A percentile compares a stretch with the other conserved stretches of the same genome.
Conservation (phyloP, 2,329 filamentous ascomycete species). For the Stachybotrys chlorohalonatus region DNA sequence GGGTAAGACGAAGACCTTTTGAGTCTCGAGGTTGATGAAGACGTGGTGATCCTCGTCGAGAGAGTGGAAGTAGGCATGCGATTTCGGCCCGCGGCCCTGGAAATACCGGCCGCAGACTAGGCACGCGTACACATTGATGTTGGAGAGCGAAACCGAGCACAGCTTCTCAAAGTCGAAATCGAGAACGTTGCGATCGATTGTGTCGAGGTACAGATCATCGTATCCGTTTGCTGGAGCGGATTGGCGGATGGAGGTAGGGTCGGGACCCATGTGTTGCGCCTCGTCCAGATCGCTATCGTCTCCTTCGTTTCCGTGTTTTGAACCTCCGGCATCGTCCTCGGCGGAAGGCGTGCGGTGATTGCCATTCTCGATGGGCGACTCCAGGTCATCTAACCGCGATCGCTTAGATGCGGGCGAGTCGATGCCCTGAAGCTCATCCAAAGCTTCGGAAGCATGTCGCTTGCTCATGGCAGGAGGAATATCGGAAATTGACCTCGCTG, state of each 20-base stretch:
- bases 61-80: constrained; percentile 94
- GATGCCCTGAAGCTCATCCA: constrained; percentile 45
- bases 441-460: constrained; percentile 49
- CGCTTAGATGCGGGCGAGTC: constrained; percentile 52
- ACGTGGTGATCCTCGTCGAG: constrained; percentile 94
- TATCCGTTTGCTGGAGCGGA: constrained; percentile 77
- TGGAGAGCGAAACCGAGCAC: constrained; percentile 89
- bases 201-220: constrained; percentile 94
- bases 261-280: constrained; percentile 18
- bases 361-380: constrained; percentile 26
- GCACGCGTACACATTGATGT: constrained; percentile 98
- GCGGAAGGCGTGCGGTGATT: constrained; percentile 15
- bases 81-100: constrained; percentile 86
- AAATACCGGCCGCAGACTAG: constrained; percentile 97
- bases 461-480: constrained; percentile 31
- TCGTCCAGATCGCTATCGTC: constrained; percentile 21
- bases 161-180: constrained; percentile 99
- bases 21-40: constrained; percentile 94
- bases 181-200: constrained; percentile 82
- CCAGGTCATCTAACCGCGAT: constrained; percentile 41
- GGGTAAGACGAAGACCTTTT: constrained; percentile 83
- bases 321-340: constrained; percentile 17
- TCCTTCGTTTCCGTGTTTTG: constrained; percentile 7
- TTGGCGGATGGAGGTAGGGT: constrained; percentile 47
- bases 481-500: background rate